Evolutionary conservation across 129 eudicot genomes (phyloP), one percentile per base, ranked within the genome.

Genomic region (Pseudognaphalium luteoalbum): DNA sequence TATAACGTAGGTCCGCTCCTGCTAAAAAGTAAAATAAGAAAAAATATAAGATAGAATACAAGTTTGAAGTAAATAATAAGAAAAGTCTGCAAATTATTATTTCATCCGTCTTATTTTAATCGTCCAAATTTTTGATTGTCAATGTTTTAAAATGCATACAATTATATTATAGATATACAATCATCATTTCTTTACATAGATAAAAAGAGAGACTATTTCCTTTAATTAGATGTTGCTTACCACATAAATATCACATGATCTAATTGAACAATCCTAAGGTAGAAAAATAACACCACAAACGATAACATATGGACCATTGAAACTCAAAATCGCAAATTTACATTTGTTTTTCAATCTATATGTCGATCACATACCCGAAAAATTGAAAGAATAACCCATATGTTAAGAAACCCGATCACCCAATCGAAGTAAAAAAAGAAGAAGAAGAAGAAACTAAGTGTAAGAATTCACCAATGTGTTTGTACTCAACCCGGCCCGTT

Each of bases 281-380:
- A 28, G 37, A 41, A 57, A 77, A 68, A 41, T 17, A 54, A 39
- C 75, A 70, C 25, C 4, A 9, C 33, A 68, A 73, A 39, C 30
- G 56, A 66, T 56, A 67, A 80, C 28, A 73, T 68, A 61, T 66
- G 10, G 63, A 80, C 68, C 75, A 65, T 80, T 66, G 29, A 66
- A 80, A 58, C 61, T 80, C 66, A 80, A 74, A 80, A 74, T 75
- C 14, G 62, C 29, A 41, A 73, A 74, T 80, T 68, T 74, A 80
- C 84, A 73, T 20, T 64, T 73, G 47, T 73, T 73, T 56, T 14
- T 67, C 75, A 47, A 67, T 80, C 71, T 74, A 80, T 67, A 74
- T 74, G 20, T 47, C 41, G 21, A 70, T 28, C n/a, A 70, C 66
- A 71, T 41, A 74, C 57, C 70, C 63, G 58, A 66, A 80, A 65